A percentile compares a stretch with the other conserved stretches of the same genome.
phyloP scores from a whole-genome alignment of 2,329 filamentous ascomycete species.

The Sclerotinia borealis region DNA sequence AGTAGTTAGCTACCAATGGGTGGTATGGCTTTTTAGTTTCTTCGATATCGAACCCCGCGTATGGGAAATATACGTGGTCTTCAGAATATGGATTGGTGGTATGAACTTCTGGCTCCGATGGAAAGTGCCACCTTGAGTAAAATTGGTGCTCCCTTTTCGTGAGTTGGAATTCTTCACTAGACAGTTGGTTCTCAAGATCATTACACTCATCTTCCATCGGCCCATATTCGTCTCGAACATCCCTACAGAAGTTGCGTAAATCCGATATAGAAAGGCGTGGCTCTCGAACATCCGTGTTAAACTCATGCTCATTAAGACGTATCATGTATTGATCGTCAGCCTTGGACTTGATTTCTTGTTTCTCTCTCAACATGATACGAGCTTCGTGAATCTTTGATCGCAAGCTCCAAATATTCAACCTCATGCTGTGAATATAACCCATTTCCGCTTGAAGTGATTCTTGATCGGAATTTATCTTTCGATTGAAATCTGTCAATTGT shows the following conservation, averaged over 20 bases:
- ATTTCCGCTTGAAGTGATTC: background rate
- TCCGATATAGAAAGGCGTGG: background rate
- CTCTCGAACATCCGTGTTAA: background rate
- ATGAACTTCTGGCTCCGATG: background rate
- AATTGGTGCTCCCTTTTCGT: conserved; percentile 12
- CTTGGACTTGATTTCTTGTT: conserved; percentile 8
- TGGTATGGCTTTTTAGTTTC: conserved; percentile 6
- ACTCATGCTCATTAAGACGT: background rate
- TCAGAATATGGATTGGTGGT: too few relatives aligned
- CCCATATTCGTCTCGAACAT: conserved; percentile 19
- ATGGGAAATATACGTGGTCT: background rate
- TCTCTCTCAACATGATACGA: conserved; percentile 4
- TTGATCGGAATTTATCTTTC: too few relatives aligned
- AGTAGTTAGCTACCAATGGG: conserved; percentile 16
- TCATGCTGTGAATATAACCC: conserved; percentile 6
- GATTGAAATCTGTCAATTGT: too few relatives aligned
- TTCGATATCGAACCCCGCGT: background rate
- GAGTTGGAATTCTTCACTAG: conserved; percentile 15
- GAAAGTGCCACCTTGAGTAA: background rate
- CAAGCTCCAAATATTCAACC: background rate
- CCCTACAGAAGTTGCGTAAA: conserved; percentile 13
- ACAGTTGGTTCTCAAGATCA: conserved; percentile 18
- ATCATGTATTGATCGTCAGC: conserved; percentile 15
- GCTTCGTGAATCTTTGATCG: conserved; percentile 13
- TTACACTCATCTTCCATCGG: conserved; percentile 22